Evolutionary conservation across 768 basidiomycete genomes (phyloP).

Genomic region (Boletus tomentosulus): DNA sequence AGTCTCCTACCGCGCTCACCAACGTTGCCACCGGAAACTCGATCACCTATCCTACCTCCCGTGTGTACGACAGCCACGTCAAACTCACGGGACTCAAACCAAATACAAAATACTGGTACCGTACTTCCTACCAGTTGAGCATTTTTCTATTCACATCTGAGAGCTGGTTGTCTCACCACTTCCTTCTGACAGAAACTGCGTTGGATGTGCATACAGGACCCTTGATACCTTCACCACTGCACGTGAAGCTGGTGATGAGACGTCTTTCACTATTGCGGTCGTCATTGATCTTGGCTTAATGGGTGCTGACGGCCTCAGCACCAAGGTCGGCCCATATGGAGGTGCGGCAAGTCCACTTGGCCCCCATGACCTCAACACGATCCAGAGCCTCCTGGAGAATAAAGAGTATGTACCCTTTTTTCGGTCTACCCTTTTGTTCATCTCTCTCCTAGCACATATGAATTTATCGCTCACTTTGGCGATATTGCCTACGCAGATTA

Average conservation of each 20-base stretch:
- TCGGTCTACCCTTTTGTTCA: neutral
- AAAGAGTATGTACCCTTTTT: constrained; percentile 18
- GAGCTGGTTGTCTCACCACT: neutral
- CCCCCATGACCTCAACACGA: constrained; percentile 25
- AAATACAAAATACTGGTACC: constrained; percentile 26
- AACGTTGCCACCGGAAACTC: constrained; percentile 19
- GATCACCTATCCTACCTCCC: constrained; percentile 21
- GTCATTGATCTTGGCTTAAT: constrained; percentile 27
- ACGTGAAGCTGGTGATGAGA: constrained; percentile 15
- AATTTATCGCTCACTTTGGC: constrained; percentile 25
- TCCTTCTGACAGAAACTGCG: constrained; percentile 17
- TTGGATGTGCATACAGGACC: constrained; percentile 23
- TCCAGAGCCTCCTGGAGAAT: constrained; percentile 27
- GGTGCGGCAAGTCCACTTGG: constrained; percentile 20
- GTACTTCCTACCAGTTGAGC: constrained; percentile 24
- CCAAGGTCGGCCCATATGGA: constrained; percentile 25
- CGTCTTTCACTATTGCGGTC: constrained; percentile 22
- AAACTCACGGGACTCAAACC: constrained; percentile 23
- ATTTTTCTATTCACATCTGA: neutral
- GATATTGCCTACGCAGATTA: constrained; percentile 28
- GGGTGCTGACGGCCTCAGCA: constrained; percentile 27
- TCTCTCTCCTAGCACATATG: constrained; percentile 14
- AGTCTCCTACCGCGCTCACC: constrained; percentile 15
- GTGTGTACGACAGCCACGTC: constrained; percentile 28
- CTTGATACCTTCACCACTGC: constrained; percentile 25